Evolutionary conservation across 768 basidiomycete species (phyloP), one percentile per base, ranked within the genome.

Genomic region (Agrocybe praecox): DNA sequence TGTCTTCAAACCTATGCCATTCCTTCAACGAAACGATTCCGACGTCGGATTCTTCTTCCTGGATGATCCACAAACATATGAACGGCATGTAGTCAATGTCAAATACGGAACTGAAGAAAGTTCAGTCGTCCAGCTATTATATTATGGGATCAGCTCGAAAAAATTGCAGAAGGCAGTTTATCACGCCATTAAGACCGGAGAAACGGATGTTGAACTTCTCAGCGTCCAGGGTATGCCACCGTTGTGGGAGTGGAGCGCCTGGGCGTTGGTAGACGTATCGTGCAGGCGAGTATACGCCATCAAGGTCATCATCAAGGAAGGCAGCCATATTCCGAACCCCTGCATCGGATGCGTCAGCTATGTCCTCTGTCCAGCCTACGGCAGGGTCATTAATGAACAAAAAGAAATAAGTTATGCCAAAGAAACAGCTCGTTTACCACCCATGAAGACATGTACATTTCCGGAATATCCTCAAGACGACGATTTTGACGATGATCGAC

Each of bases 221-320:
- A 67, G 73, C 18, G 73, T 71, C 1, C 52, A 61, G 22, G 66
- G 72, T 49, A 61, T 45, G 60, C 65, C 18, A 49, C 62, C 32
- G 69, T 69, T 0, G 23, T 77, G 73, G 73, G 68, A 72, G 46
- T 76, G 76, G 76, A 62, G 62, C 2, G 69, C 71, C 2, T 77
- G 67, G 67, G 76, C 75, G 5, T 62, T 77, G 36, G 66, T 77
- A 22, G 76, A 77, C 52, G 66, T 74, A 22, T 74, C 74, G 17
- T 77, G 76, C 58, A 66, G 71, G n/a, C 62, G 73, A 0, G 73
- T 77, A 6, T 77, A 77, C 44, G 76, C 74, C 2, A 70, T 77
- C 66, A 77, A 77, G 57, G 64, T 77, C 29, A 63, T 75, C 33
- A 33, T 77, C 23, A 63, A 65, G n/a, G 68, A 74, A 58, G 69